Evolutionary conservation across 352 stramenopile species (phyloP), one percentile per base, ranked within the genome.

Genomic region (Phytophthora pisi): DNA sequence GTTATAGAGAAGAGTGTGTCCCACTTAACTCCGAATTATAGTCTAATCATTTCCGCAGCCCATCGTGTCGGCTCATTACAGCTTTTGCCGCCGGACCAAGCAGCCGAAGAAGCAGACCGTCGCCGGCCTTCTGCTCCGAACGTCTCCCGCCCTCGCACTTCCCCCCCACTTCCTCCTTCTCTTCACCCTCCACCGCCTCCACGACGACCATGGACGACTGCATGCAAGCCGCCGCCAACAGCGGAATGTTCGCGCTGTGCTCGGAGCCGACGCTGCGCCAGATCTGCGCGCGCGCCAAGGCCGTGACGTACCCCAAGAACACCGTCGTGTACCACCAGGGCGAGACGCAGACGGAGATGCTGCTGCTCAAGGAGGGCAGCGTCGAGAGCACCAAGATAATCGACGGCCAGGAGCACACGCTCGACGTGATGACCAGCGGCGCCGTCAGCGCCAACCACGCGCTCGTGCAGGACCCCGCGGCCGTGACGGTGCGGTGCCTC

Each of bases 371-470:
- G 40, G 53, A 78, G 4, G 89, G 89, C 28, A 78, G 74, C 34
- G 74, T 97, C 42, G 82, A 92, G 57, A 84, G 75, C 62, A 90
- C 75, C 51, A 93, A 93, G 71, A 74, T 84, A 51, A 96, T 97
- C 60, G 76, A 92, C 66, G 88, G 87, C 15, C 89, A 97, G 66
- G 82, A 91, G 57, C 89, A 97, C 66, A 77, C 79, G 65, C 73
- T 96, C 11, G 82, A 78, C 31, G 66, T 79, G 23, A 75, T 78
- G 16, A 67, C 69, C 8, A 64, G 69, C n/a, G 86, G 86, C 7
- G 81, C 81, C 31, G 75, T 97, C 16, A 89, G 87, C 54, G 83
- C 84, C 61, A 94, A 96, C 68, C 88, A 97, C 73, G 79, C 89
- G 53, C 73, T 97, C 31, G 77, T 82, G 45, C 75, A 91, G 74